Evolutionary conservation across 345 rosid species (phyloP).

Genomic region (Excoecaria agallocha): DNA sequence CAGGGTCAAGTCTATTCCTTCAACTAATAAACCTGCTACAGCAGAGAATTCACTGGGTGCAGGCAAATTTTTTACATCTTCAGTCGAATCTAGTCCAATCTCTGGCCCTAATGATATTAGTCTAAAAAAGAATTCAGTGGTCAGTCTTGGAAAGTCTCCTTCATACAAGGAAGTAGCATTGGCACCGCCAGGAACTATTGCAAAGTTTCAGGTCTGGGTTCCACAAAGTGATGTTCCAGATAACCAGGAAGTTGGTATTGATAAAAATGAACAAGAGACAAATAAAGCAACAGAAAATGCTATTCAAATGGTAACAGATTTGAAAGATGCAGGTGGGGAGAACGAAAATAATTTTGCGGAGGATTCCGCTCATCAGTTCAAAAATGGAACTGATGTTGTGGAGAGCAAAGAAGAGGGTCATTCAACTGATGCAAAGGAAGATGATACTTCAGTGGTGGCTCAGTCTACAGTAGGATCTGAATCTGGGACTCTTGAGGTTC

Average conservation of each 20-base stretch:
- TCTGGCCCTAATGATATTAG: conserved; percentile 38
- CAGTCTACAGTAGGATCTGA: conserved; percentile 28
- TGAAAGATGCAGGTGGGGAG: conserved; percentile 32
- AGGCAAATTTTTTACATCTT: conserved; percentile 38
- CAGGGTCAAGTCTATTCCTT: conserved; percentile 68
- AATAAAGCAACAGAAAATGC: conserved; percentile 37
- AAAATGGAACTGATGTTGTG: conserved; percentile 30
- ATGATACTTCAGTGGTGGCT: conserved; percentile 32
- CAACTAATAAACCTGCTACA: conserved; percentile 42
- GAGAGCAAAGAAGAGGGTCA: conserved; percentile 41
- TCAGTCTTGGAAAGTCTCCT: conserved; percentile 83
- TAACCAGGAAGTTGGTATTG: conserved; percentile 36
- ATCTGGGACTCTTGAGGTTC: conserved; percentile 36
- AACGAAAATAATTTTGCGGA: conserved; percentile 32
- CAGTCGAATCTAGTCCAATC: conserved; percentile 38
- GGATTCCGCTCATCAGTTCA: conserved; percentile 19
- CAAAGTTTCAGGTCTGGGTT: conserved; percentile 59
- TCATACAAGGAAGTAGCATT: conserved; percentile 98
- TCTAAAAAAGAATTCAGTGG: conserved; percentile 41
- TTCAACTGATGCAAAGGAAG: conserved; percentile 41
- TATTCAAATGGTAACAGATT: conserved; percentile 27
- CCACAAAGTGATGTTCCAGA: conserved; percentile 44
- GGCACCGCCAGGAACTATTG: conserved; percentile 91
- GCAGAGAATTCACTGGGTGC: conserved; percentile 40
- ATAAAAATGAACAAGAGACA: conserved; percentile 35